phyloP scores from a whole-genome alignment of 495 filamentous ascomycete species.

The Patellaria atrata region DNA sequence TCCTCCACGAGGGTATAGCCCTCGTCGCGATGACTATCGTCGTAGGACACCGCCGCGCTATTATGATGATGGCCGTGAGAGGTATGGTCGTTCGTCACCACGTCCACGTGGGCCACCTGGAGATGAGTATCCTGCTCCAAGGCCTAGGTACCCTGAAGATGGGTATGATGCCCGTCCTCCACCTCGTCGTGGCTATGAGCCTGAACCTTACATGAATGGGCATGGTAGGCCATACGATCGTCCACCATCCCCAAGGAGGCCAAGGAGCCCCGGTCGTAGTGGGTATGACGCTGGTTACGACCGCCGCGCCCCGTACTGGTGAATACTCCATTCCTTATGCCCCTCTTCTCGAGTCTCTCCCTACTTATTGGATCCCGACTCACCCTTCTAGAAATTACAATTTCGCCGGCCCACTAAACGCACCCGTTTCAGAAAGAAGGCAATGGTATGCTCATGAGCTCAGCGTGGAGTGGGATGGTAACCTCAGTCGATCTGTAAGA shows the following conservation, averaged over 20 bases:
- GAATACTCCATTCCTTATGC: slow-evolving; percentile 2
- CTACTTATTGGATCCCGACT: too few species aligned
- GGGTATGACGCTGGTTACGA: slow-evolving; percentile 24
- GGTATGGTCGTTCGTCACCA: slow-evolving; percentile 61
- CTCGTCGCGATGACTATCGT: slow-evolving; percentile 67
- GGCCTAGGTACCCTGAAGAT: slow-evolving; percentile 25
- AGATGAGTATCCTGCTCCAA: slow-evolving; percentile 62
- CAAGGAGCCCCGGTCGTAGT: slow-evolving; percentile 22
- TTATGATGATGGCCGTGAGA: slow-evolving; percentile 69
- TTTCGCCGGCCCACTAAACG: too few species aligned
- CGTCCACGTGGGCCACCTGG: slow-evolving; percentile 48
- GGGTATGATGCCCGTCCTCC: slow-evolving; percentile 25
- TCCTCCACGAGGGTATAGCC: slow-evolving; percentile 68
- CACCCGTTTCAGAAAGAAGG: too few species aligned
- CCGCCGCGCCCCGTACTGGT: slow-evolving; percentile 26
- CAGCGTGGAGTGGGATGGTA: too few species aligned
- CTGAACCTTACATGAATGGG: slow-evolving; percentile 52
- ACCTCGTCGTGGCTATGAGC: slow-evolving; percentile 42
- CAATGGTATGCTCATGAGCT: too few species aligned
- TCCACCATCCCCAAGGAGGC: slow-evolving; percentile 36
- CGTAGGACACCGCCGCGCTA: slow-evolving; percentile 67
- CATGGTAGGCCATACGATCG: slow-evolving; percentile 42
- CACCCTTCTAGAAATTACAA: too few species aligned
- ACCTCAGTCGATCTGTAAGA: too few species aligned
- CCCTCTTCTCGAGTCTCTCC: not conserved